Percentiles rank a stretch among this genome's conserved stretches.
phyloP scores from a whole-genome alignment of 768 basidiomycete species.

The Neoboletus subvelutipes region DNA sequence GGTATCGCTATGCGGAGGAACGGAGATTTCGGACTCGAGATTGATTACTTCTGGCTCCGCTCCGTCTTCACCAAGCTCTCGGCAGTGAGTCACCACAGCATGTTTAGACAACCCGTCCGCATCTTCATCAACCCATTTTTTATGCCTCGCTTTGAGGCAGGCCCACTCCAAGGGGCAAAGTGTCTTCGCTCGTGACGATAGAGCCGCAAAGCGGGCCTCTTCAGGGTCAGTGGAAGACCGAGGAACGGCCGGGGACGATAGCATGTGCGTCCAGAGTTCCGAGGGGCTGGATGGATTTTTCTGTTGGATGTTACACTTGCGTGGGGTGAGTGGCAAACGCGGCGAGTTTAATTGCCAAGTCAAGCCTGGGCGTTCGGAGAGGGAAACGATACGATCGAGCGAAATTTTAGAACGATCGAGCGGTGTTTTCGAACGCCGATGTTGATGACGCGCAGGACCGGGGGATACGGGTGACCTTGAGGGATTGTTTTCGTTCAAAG shows the following conservation, averaged over 20 bases:
- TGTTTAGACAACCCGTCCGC: constrained; percentile 8
- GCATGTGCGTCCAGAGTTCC: constrained; percentile 32
- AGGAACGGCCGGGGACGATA: constrained; percentile 27
- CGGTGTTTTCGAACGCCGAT: constrained; percentile 11
- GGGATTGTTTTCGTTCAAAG: constrained; percentile 26
- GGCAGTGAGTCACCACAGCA: constrained; percentile 6
- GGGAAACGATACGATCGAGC: constrained; percentile 31
- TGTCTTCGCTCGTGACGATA: constrained; percentile 37
- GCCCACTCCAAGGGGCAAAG: constrained; percentile 72
- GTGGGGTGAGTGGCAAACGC: constrained; percentile 29
- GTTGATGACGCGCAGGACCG: constrained; percentile 9
- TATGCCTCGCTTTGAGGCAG: constrained; percentile 50
- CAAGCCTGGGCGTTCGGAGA: constrained; percentile 29
- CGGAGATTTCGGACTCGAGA: constrained; percentile 10
- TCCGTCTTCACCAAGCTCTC: constrained; percentile 11
- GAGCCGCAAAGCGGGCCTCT: constrained; percentile 24
- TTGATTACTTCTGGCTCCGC: constrained; percentile 19
- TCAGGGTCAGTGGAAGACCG: constrained; percentile 23
- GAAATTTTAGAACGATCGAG: constrained; percentile 29
- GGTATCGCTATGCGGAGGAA: constrained; percentile 7
- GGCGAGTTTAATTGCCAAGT: constrained; percentile 6
- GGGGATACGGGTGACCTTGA: neutral
- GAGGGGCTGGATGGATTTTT: constrained; percentile 11
- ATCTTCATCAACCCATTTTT: constrained; percentile 25
- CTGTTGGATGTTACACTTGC: constrained; percentile 17